Evolutionary conservation across 2,329 filamentous ascomycete genomes (phyloP), one percentile per base, ranked within the genome.

Genomic region (Chrysoporthe deuterocubensis): DNA sequence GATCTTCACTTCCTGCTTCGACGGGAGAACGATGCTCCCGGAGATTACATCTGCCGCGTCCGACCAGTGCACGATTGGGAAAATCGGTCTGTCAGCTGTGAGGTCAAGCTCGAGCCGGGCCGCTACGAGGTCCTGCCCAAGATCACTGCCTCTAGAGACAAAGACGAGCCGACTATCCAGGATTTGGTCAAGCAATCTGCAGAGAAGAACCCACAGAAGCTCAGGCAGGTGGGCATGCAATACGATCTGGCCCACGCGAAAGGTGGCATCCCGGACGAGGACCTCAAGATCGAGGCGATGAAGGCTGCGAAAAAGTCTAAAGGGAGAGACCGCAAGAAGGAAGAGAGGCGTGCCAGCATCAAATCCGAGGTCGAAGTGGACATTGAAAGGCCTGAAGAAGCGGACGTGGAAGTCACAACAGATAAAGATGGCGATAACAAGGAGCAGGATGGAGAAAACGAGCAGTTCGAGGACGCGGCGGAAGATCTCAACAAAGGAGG

Each of bases 91-190:
- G 87, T 92, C 16, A 91, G 87, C 67, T 89, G 88, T n/a, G 91
- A 93, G 73, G 81, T 92, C n/a, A 81, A 88, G 48, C 85, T 93
- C 1, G 87, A 91, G 43, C 83, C 89, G 0, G 91, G 91, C 6
- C 84, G 81, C 18, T 93, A 93, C 77, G 86, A 87, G 56, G 85
- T 93, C 0, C 79, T 92, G 9, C 86, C 92, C 73, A 92, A 91
- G 75, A 85, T 93, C 71, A 88, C 86, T 4, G 89, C 90, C 0
- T 73, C 74, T 40, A 74, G 80, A 14, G 81, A 82, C 9, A 78
- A 82, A 8, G 75, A 77, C 3, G 74, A 77, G 2, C 78, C 81
- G 1, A 84, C 85, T 0, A 84, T 89, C 0, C 87, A 90, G 69
- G 84, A 90, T 43, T 83, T 89, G 0, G 86, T 92, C 50, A 83